These are phyloP conservation scores for Giardia muris DNA, from an alignment of 208 protist species.

Conservation along the genomic window DNA sequence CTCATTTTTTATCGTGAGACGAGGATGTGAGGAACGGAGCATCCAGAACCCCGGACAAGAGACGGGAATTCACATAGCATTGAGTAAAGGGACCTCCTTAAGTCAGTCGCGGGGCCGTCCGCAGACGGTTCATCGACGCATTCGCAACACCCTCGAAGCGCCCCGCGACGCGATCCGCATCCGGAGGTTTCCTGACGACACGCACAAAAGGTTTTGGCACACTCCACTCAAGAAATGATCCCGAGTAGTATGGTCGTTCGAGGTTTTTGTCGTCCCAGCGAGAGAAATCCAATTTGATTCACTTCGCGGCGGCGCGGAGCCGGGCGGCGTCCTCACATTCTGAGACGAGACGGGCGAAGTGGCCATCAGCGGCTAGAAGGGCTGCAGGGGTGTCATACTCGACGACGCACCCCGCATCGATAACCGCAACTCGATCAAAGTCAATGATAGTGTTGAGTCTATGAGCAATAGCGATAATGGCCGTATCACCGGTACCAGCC, in stretches of 20 bases:
- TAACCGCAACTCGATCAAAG: constrained; percentile 54
- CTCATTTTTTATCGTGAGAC: too few relatives aligned
- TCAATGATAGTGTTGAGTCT: constrained; percentile 42
- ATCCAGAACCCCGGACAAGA: background rate
- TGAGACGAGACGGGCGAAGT: background rate
- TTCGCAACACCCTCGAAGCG: background rate
- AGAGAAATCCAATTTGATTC: background rate
- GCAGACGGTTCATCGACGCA: background rate
- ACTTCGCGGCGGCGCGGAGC: background rate
- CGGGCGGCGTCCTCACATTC: background rate
- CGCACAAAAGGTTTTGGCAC: background rate
- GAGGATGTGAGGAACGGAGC: background rate
- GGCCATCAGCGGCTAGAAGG: background rate
- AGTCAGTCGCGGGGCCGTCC: background rate
- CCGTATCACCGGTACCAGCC: background rate
- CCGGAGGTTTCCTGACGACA: background rate
- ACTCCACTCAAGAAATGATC: background rate
- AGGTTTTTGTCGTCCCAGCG: background rate
- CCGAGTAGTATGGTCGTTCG: background rate
- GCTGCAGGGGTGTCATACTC: background rate
- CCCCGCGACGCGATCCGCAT: background rate
- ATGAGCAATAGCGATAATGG: constrained; percentile 37
- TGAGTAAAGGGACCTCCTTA: background rate
- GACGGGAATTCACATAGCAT: background rate
- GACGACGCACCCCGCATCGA: background rate